phyloP scores from a whole-genome alignment of 345 rosid species.

The Limnanthes douglasii region DNA sequence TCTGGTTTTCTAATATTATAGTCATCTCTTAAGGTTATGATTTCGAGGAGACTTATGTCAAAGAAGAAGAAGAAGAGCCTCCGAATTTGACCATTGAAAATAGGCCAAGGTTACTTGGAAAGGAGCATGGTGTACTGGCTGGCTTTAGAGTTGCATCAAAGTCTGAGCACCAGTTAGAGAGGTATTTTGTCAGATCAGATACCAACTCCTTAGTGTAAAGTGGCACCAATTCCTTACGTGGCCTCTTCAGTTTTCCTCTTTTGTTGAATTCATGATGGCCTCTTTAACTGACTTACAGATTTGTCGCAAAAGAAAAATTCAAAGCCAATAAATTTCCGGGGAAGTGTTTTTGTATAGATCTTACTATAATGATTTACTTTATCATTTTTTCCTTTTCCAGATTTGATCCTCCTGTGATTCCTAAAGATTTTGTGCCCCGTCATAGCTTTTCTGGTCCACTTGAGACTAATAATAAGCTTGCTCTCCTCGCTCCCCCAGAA shows the following conservation, averaged over 20 bases:
- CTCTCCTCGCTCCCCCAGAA: constrained; percentile 48
- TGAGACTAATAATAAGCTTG: constrained; percentile 26
- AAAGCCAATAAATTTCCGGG: background rate
- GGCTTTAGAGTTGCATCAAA: constrained; percentile 61
- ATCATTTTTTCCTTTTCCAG: constrained; percentile 25
- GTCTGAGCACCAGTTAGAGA: constrained; percentile 51
- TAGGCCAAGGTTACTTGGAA: constrained; percentile 37
- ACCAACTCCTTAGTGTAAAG: too few species aligned
- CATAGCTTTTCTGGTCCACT: constrained; percentile 60
- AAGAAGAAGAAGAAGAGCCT: constrained; percentile 80
- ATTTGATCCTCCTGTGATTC: constrained; percentile 70
- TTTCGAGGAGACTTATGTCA: constrained; percentile 43
- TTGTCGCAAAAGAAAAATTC: too few species aligned
- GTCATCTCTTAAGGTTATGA: constrained; percentile 35
- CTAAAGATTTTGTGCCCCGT: constrained; percentile 59
- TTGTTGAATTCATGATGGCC: background rate
- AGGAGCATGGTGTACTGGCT: constrained; percentile 47
- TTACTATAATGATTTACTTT: background rate
- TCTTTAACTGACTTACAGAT: too few species aligned
- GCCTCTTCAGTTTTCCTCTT: constrained; percentile 2
- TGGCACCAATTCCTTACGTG: too few species aligned
- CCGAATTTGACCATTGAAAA: constrained; percentile 28
- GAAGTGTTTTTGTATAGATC: background rate
- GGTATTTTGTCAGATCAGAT: constrained; percentile 24
- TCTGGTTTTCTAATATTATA: constrained; percentile 1